Evolutionary conservation across 1,139 yeast genomes (phyloP).

Genomic region (Kurtzmaniella quercitrusa): DNA sequence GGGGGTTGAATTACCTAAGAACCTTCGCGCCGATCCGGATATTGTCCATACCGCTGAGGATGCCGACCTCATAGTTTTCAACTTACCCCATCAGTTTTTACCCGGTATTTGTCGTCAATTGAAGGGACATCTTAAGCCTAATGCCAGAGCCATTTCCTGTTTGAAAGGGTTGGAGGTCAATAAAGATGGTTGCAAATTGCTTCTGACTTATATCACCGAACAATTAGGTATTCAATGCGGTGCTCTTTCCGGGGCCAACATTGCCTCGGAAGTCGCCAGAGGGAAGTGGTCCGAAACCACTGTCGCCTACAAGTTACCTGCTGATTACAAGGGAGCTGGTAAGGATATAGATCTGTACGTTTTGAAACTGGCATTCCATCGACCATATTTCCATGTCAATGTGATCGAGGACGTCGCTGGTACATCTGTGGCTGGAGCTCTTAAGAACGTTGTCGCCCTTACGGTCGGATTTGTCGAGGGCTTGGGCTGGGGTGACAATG

Average conservation of each 20-base stretch:
- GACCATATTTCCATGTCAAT: conserved; percentile 46
- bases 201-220: conserved; percentile 41
- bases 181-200: conserved; percentile 41
- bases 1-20: conserved; percentile 39
- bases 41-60: conserved; percentile 35
- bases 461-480: conserved; percentile 50
- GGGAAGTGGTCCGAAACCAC: conserved; percentile 49
- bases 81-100: conserved; percentile 48
- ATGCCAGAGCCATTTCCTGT: conserved; percentile 43
- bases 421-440: conserved; percentile 48
- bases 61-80: conserved; percentile 44
- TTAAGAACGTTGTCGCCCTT: conserved; percentile 45
- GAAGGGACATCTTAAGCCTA: conserved; percentile 35
- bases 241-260: conserved; percentile 46
- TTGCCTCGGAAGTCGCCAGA: conserved; percentile 47
- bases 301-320: conserved; percentile 39
- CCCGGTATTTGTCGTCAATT: conserved; percentile 34
- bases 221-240: conserved; percentile 43
- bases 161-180: conserved; percentile 47
- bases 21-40: conserved; percentile 38
- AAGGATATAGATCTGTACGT: conserved; percentile 38
- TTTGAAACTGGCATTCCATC: conserved; percentile 42
- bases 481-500: conserved; percentile 50
- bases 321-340: conserved; percentile 39
- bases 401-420: conserved; percentile 48